A percentile compares a stretch with the other conserved stretches of the same genome.
These are phyloP conservation scores for Arachnopeziza araneosa DNA, from an alignment of 2,329 filamentous ascomycete genomes.

Conservation along the genomic window DNA sequence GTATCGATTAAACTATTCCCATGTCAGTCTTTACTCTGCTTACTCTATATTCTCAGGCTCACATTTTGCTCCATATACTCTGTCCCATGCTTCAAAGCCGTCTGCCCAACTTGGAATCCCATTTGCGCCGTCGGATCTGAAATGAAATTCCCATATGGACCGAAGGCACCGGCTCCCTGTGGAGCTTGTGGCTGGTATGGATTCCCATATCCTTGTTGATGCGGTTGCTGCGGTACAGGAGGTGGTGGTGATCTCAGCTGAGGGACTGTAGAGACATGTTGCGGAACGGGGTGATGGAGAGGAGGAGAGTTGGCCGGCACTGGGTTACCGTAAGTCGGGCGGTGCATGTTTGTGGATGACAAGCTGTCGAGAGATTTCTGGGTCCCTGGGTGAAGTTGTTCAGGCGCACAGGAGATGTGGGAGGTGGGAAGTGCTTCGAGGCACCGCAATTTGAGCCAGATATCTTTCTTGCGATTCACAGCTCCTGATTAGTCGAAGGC, in stretches of 20 bases:
- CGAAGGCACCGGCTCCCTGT: conserved; percentile 48
- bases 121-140: conserved; percentile 93
- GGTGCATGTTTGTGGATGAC: conserved; percentile 61
- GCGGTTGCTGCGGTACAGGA: conserved; percentile 59
- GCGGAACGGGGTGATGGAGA: conserved; percentile 92
- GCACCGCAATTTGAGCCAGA: background rate
- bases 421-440: background rate
- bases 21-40: conserved; percentile 12
- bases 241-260: conserved; percentile 92
- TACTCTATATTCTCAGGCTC: conserved; percentile 26
- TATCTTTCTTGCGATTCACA: background rate
- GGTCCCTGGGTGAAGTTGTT: background rate
- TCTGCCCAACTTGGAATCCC: conserved; percentile 89
- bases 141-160: conserved; percentile 86
- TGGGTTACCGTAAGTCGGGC: conserved; percentile 71
- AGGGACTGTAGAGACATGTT: conserved; percentile 96
- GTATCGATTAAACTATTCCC: conserved; percentile 65
- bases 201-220: conserved; percentile 56
- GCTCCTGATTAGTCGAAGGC: background rate
- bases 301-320: conserved; percentile 71
- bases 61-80: conserved; percentile 96
- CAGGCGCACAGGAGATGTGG: background rate
- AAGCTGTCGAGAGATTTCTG: background rate
- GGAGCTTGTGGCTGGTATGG: conserved; percentile 61
- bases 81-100: conserved; percentile 83